phyloP scores from a whole-genome alignment of 441 rosid genomes.

The Euphorbia schlechtendalii region DNA sequence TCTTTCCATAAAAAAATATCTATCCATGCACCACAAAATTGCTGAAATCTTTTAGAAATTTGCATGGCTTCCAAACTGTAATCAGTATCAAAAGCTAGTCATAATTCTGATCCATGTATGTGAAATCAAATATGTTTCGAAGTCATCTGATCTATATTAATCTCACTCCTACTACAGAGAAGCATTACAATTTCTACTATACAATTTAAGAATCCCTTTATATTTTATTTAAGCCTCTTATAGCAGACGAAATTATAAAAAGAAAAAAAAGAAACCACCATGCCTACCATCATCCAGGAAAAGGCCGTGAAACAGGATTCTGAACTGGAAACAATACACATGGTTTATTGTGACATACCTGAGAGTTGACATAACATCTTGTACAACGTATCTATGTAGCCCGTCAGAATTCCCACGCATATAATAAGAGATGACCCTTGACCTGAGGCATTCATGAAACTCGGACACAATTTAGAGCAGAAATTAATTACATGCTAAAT shows the following conservation, averaged over 20 bases:
- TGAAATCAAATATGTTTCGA: not conserved
- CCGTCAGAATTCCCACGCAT: slow-evolving; percentile 89
- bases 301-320: not conserved
- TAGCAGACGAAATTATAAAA: no score
- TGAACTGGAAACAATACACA: slow-evolving; percentile 6
- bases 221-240: not conserved
- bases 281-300: not conserved
- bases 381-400: slow-evolving; percentile 83
- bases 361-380: slow-evolving; percentile 86
- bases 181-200: not conserved
- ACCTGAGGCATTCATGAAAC: slow-evolving; percentile 44
- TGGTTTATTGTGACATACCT: slow-evolving; percentile 38
- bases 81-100: not conserved
- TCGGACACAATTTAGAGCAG: not conserved
- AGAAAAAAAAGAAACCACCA: not conserved
- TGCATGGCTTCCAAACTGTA: not conserved
- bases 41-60: not conserved
- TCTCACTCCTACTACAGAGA: not conserved
- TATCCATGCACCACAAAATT: not conserved
- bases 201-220: not conserved
- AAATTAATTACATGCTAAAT: not conserved
- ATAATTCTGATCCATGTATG: not conserved
- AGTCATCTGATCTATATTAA: no score
- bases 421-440: slow-evolving; percentile 88
- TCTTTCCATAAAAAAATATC: no score